Percentiles rank a stretch among this genome's conserved stretches.
Evolutionary conservation across 345 rosid genomes (phyloP).

Genomic region (Fremontodendron californicum): DNA sequence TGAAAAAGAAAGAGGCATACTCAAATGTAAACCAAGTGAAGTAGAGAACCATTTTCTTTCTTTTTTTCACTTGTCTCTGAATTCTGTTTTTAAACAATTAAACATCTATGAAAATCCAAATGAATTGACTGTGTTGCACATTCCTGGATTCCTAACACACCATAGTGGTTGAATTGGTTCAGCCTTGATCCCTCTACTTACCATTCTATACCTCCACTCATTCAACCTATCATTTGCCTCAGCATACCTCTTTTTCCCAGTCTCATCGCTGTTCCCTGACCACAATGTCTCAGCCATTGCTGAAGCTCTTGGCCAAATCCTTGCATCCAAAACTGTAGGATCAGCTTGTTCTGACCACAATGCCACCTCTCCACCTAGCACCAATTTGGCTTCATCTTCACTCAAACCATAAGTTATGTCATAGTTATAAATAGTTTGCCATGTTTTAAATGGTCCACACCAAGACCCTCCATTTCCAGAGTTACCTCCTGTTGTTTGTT

Average conservation of each 20-base stretch:
- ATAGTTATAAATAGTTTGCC: slow-evolving; percentile 83
- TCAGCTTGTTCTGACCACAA: slow-evolving; percentile 96
- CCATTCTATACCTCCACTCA: slow-evolving; percentile 90
- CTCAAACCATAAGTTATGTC: slow-evolving; percentile 65
- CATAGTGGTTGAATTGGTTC: slow-evolving; percentile 92
- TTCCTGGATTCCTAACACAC: slow-evolving; percentile 73
- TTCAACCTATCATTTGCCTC: slow-evolving; percentile 70
- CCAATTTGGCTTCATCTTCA: slow-evolving; percentile 63
- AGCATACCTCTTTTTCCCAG: slow-evolving; percentile 57
- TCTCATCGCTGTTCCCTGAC: slow-evolving; percentile 77
- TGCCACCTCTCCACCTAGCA: slow-evolving; percentile 86
- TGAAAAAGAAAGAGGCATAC: not conserved
- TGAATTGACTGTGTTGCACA: slow-evolving; percentile 64
- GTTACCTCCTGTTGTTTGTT: slow-evolving; percentile 13
- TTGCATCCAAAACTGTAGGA: slow-evolving; percentile 52
- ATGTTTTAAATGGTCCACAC: slow-evolving; percentile 89
- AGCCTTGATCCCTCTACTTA: slow-evolving; percentile 63
- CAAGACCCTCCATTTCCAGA: slow-evolving; percentile 53
- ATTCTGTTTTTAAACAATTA: not conserved
- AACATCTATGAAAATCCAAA: not conserved
- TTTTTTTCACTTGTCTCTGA: not conserved
- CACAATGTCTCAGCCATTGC: slow-evolving; percentile 82
- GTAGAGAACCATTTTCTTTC: not conserved
- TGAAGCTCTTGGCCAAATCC: slow-evolving; percentile 81
- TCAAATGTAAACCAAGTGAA: not conserved